phyloP scores from a whole-genome alignment of 2,329 filamentous ascomycete species.

The Ceratocystis alfenasii region DNA sequence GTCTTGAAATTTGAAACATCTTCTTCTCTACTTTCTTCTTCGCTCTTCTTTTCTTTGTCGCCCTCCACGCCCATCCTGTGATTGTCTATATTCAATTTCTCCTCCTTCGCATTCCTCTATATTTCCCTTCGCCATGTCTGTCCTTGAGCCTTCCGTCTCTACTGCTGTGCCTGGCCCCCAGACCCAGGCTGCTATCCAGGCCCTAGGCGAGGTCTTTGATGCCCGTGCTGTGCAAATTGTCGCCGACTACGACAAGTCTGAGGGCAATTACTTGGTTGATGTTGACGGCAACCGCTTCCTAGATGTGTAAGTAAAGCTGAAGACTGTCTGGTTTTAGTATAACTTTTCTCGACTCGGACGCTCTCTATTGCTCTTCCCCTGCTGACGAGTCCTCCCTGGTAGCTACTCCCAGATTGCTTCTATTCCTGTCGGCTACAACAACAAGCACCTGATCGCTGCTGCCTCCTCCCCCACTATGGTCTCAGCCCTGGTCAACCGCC shows the following conservation, averaged over 20 bases:
- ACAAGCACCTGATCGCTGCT: constrained; percentile 58
- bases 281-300: constrained; percentile 40
- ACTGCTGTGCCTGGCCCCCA: constrained; percentile 33
- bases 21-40: background rate
- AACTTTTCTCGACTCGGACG: background rate
- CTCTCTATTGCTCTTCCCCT: background rate
- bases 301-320: constrained; percentile 33
- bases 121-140: constrained; percentile 18
- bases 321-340: background rate
- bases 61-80: background rate
- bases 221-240: constrained; percentile 42
- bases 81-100: background rate
- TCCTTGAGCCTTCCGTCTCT: constrained; percentile 28
- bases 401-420: constrained; percentile 87
- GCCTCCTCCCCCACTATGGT: constrained; percentile 69
- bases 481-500: constrained; percentile 72
- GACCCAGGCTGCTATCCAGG: constrained; percentile 32
- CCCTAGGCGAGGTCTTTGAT: constrained; percentile 40
- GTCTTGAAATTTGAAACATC: background rate
- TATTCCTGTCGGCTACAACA: constrained; percentile 88
- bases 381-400: background rate
- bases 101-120: constrained; percentile 1
- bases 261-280: constrained; percentile 42
- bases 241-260: constrained; percentile 41
- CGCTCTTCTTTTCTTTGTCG: background rate